Base-by-base conservation (phyloP, 2,329 filamentous ascomycete genomes). In the Diaporthe ampelina region DNA sequence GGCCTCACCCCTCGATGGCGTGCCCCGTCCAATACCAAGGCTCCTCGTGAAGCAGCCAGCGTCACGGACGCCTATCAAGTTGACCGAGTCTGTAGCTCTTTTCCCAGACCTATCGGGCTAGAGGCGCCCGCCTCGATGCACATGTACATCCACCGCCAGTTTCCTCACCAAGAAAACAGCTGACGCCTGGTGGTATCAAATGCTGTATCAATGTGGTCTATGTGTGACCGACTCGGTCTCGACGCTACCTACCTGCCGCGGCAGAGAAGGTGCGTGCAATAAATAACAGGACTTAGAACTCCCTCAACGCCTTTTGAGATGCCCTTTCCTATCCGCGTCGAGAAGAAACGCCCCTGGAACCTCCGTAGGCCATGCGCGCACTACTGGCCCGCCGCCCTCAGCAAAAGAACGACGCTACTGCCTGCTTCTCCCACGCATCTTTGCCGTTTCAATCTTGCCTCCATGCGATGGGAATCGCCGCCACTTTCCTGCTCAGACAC, bases 401-500 rank as follows among this genome's bases (percentile, higher is more conserved):
- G 4, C 8, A 24, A 13, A 32, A 67, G 70, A 70, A 40, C 43
- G 50, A 54, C 29, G n/a, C 67, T 37, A 37, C 67, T 48, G 35
- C 35, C 37, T 58, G 45, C 32, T 48, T 21, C 43, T 26, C n/a
- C 24, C 29, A 10, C 52, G 24, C 54, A 57, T 48, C n/a, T 58
- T 37, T 29, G n/a, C 32, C 5, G 63, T 19, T 19, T 32, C 32
- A 68, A 52, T 24, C 50, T 48, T 35, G 11, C 21, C 65, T 32
- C 21, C n/a, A 40, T 56, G 19, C 26, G 29, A 21, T 17, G 40
- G 32, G 17, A 26, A 54, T 19, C 35, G 6, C 19, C 24, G 48
- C 48, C 45, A 8, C 24, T 11, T 63, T 15, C 15, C 43, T 29
- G 32, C 67, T 85, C 84, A 93, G 78, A 92, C 91, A 78, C 90